phyloP scores from a whole-genome alignment of 371 early-diverging fungal genomes.

The Parasitella parasitica region DNA sequence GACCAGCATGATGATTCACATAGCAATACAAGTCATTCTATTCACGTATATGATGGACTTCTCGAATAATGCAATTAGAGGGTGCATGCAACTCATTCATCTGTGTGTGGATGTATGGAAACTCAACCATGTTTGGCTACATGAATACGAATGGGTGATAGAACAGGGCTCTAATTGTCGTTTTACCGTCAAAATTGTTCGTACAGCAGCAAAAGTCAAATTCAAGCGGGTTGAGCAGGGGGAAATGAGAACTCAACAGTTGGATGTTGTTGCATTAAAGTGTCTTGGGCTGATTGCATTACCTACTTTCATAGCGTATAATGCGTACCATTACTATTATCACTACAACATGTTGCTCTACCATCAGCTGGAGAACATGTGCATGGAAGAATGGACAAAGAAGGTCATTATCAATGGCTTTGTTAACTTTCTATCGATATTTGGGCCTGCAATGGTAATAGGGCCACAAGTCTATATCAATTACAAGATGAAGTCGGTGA shows the following conservation, averaged over 20 bases:
- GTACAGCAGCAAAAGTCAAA: conserved; percentile 15
- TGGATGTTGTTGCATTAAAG: conserved; percentile 87
- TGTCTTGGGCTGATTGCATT: conserved; percentile 77
- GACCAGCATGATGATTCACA: conserved; percentile 79
- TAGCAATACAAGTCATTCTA: conserved; percentile 82
- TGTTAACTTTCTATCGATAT: conserved; percentile 84
- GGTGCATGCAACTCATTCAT: conserved; percentile 84
- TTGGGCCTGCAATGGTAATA: conserved; percentile 87
- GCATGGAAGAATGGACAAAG: background rate
- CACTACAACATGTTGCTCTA: conserved; percentile 92
- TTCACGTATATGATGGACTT: conserved; percentile 90
- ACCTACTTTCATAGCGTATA: conserved; percentile 81
- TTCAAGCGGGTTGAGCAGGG: conserved; percentile 50
- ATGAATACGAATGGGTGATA: background rate
- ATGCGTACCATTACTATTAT: conserved; percentile 81
- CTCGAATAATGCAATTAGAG: conserved; percentile 83
- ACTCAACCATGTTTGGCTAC: conserved; percentile 39
- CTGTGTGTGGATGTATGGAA: conserved; percentile 46
- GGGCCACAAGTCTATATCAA: conserved; percentile 94
- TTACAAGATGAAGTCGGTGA: conserved; percentile 80
- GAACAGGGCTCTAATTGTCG: background rate
- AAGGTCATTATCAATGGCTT: conserved; percentile 67
- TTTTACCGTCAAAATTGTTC: background rate
- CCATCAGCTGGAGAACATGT: conserved; percentile 49
- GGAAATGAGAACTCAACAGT: conserved; percentile 77